These are phyloP conservation scores for Lyophyllum shimeji DNA, from an alignment of 768 basidiomycete genomes.

Conservation along the genomic window DNA sequence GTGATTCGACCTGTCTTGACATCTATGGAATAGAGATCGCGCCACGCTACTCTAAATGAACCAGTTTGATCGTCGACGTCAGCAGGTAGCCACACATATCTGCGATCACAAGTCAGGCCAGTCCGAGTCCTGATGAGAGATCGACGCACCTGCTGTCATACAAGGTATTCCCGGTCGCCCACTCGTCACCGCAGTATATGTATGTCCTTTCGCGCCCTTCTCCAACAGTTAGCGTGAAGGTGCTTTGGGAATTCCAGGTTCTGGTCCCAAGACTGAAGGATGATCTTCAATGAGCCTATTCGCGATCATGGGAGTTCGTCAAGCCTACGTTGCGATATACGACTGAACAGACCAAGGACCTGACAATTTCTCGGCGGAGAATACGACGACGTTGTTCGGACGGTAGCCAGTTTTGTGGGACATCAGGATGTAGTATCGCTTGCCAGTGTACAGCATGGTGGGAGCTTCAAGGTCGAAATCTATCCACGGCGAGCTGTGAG, in stretches of 20 bases:
- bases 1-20: slow-evolving; percentile 18
- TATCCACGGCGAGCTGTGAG: neutral
- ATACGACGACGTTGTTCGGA: slow-evolving; percentile 25
- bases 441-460: slow-evolving; percentile 20
- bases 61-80: slow-evolving; percentile 23
- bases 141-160: slow-evolving; percentile 11
- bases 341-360: slow-evolving; percentile 24
- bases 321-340: slow-evolving; percentile 19
- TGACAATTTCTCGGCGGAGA: slow-evolving; percentile 20
- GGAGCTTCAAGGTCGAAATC: slow-evolving; percentile 25
- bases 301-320: neutral
- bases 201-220: slow-evolving; percentile 3
- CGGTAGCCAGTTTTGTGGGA: slow-evolving; percentile 28
- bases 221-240: slow-evolving; percentile 17
- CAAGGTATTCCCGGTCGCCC: slow-evolving; percentile 5
- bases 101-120: slow-evolving; percentile 1
- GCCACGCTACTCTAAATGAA: slow-evolving; percentile 22
- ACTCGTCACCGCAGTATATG: slow-evolving; percentile 13
- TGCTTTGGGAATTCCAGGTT: slow-evolving; percentile 22
- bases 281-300: neutral
- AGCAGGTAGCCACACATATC: slow-evolving; percentile 27
- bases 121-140: slow-evolving; percentile 4
- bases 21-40: slow-evolving; percentile 24
- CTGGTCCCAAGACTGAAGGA: slow-evolving; percentile 14
- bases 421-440: slow-evolving; percentile 27